These are phyloP conservation scores for Geum urbanum DNA, from an alignment of 306 rosid genomes.

Conservation along the genomic window DNA sequence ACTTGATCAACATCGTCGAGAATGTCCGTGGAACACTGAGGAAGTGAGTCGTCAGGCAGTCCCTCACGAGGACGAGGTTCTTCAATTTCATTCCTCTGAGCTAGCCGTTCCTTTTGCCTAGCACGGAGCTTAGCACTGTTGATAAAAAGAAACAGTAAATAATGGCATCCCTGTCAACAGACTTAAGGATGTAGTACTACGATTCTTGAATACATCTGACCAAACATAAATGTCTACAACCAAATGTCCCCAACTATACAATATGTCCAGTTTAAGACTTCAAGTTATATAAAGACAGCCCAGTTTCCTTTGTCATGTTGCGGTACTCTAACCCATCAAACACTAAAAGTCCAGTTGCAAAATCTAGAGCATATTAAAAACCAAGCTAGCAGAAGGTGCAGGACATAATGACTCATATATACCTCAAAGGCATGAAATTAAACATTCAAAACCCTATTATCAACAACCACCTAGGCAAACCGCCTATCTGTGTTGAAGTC, in stretches of 20 bases:
- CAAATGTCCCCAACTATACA: background rate
- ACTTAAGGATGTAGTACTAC: background rate
- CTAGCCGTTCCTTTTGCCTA: slow-evolving; percentile 80
- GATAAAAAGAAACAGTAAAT: slow-evolving; percentile 29
- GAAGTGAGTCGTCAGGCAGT: slow-evolving; percentile 37
- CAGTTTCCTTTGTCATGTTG: background rate
- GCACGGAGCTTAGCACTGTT: slow-evolving; percentile 90
- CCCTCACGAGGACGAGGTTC: slow-evolving; percentile 47
- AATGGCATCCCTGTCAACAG: background rate
- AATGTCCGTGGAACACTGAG: slow-evolving; percentile 35
- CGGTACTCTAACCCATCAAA: background rate
- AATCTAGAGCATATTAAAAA: background rate
- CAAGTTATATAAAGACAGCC: background rate
- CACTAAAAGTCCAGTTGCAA: background rate
- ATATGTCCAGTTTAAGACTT: background rate
- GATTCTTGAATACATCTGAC: background rate
- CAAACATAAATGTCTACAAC: slow-evolving; percentile 6
- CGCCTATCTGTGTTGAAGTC: background rate
- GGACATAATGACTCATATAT: background rate
- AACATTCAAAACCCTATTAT: background rate
- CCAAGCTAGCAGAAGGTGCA: background rate
- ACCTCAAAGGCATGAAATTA: background rate
- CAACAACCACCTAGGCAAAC: background rate
- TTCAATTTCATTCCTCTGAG: slow-evolving; percentile 51
- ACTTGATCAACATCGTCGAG: slow-evolving; percentile 30